phyloP scores from a whole-genome alignment of 495 filamentous ascomycete genomes.

The Penicillium argentinense region DNA sequence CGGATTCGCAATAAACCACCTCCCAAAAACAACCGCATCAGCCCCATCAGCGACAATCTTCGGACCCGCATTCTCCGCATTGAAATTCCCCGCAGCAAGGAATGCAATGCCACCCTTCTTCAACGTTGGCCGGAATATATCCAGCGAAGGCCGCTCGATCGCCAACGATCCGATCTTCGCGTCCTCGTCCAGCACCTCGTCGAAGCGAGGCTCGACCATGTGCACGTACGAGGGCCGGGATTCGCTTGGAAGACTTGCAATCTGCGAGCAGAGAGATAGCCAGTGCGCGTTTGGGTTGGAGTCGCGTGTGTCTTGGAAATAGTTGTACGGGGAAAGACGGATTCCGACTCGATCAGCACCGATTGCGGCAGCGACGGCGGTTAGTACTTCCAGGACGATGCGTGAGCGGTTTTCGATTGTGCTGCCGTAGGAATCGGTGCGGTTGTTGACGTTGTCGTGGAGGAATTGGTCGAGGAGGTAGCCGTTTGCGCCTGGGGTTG shows the following conservation, averaged over 20 bases:
- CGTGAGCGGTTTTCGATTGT: constrained; percentile 49
- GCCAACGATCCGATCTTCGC: constrained; percentile 38
- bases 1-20: constrained; percentile 66
- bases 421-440: constrained; percentile 54
- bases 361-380: constrained; percentile 22
- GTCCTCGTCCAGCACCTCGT: constrained; percentile 47
- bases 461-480: constrained; percentile 58
- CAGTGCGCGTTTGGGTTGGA: constrained; percentile 30
- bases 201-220: constrained; percentile 44
- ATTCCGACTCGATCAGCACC: constrained; percentile 38
- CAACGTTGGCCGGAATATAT: constrained; percentile 26
- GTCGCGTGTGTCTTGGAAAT: constrained; percentile 45
- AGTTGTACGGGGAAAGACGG: constrained; percentile 49
- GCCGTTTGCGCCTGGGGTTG: constrained; percentile 43
- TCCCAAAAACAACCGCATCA: constrained; percentile 54
- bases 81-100: constrained; percentile 34
- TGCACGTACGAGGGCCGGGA: constrained; percentile 38
- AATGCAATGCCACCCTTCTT: constrained; percentile 33
- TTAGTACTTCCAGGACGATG: constrained; percentile 46
- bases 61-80: constrained; percentile 21
- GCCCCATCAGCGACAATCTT: constrained; percentile 25
- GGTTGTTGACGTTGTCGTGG: constrained; percentile 48
- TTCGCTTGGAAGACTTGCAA: constrained; percentile 24
- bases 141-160: constrained; percentile 26
- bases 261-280: constrained; percentile 24